Percentiles rank a stretch among this genome's conserved stretches.
phyloP scores from a whole-genome alignment of 2,329 filamentous ascomycete species.

The Neopestalotiopsis rosae region DNA sequence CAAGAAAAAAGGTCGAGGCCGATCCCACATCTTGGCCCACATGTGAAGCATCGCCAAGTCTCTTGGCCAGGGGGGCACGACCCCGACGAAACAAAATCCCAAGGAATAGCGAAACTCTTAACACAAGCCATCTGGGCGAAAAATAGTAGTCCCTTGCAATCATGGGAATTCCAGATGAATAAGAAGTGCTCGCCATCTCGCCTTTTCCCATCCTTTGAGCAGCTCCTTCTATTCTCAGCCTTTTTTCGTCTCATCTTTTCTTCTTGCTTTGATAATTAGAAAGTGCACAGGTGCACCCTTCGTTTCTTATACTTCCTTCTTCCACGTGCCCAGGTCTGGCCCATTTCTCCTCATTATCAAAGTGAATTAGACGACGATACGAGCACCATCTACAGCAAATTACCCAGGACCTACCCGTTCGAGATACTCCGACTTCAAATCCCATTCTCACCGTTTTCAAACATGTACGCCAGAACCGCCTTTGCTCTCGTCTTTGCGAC shows the following conservation, averaged over 20 bases:
- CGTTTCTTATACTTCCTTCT: background rate
- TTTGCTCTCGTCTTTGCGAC: conserved; percentile 35
- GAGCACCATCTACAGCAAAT: background rate
- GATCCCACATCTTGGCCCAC: conserved; percentile 33
- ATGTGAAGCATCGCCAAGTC: conserved; percentile 12
- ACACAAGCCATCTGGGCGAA: conserved; percentile 17
- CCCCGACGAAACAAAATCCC: conserved; percentile 21
- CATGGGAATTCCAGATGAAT: background rate
- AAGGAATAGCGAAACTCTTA: background rate
- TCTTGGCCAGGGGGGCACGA: conserved; percentile 13
- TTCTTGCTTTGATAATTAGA: conserved; percentile 18
- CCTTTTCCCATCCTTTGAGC: background rate
- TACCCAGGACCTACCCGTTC: too few relatives aligned
- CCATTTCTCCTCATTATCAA: background rate
- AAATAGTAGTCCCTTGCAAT: background rate
- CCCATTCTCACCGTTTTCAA: background rate
- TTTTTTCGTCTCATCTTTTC: conserved; percentile 22
- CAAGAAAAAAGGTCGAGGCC: conserved; percentile 14
- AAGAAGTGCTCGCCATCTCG: conserved; percentile 1
- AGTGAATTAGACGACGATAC: background rate
- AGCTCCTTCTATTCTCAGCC: conserved; percentile 21
- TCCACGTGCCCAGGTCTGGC: conserved; percentile 21
- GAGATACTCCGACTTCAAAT: background rate
- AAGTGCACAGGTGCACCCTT: conserved; percentile 32
- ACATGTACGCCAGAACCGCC: conserved; percentile 30